Base-by-base conservation (phyloP, 1,284 basidiomycete genomes). In the Macrocystidia cucumis region DNA sequence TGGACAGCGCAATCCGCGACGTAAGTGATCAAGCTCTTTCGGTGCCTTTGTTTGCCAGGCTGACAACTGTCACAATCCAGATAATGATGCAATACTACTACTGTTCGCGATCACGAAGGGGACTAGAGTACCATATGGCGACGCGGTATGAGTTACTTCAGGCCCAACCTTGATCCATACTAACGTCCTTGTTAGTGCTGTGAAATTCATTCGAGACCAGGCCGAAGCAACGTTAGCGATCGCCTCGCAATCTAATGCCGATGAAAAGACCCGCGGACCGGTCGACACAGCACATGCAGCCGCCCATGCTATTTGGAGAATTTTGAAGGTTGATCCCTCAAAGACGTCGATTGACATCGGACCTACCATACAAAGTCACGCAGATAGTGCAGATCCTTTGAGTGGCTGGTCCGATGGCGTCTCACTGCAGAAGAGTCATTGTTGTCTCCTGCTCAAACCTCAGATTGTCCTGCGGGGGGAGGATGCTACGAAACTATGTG, bases 21-120 rank as follows among this genome's bases (percentile, higher is more conserved):
- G 81, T 86, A 46, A 48, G 76, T 61, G 42, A 1, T 49, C 57
- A 8, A n/a, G n/a, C 23, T 14, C 24, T 31, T 29, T 13, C 37
- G 13, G 11, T 24, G 32, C 19, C 29, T 19, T 17, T 40, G 28
- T 30, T 18, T 30, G 5, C n/a, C 19, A 36, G 31, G 17, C 34
- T 32, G 19, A 35, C 40, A 11, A 37, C 40, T 21, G 29, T 30
- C 23, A 9, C 5, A 37, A 18, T 19, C 32, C 41, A 92, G 77
- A 76, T 95, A 40, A 67, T 95, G 53, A 75, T 89, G 60, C 85
- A 89, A 55, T 97, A 97, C 59, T 92, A 91, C 55, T 86, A 88
- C 54, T 87, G 85, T 49, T 88, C 83, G 30, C 71, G 78, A 30
- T 72, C 80, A 16, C 64, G 77, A 27, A 74, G 83, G 45, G 85